These are phyloP conservation scores for Pythium chondricola DNA, from an alignment of 352 stramenopile species.

Conservation along the genomic window DNA sequence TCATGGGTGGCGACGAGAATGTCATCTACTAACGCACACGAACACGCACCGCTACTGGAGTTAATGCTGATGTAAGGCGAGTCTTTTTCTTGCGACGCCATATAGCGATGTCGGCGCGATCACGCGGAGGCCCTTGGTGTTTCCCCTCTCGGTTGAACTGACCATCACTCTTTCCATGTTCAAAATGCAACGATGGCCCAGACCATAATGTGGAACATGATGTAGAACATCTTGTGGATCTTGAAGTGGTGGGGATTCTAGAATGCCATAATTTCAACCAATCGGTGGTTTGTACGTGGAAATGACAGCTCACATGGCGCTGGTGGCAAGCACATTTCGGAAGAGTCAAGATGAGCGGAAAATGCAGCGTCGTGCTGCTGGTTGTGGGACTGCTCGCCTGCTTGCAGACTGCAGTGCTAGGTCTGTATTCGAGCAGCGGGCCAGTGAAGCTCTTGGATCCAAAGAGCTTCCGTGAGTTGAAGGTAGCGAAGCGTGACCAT, in stretches of 20 bases:
- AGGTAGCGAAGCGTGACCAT: no score
- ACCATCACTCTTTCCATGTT: neutral
- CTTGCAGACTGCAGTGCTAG: conserved; percentile 26
- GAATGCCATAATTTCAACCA: conserved; percentile 15
- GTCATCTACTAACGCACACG: no score
- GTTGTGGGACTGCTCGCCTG: conserved; percentile 23
- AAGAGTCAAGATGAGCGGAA: conserved; percentile 6
- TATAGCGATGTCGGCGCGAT: no score
- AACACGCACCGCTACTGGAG: no score
- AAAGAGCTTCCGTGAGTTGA: conserved; percentile 63
- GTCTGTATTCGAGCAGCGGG: conserved; percentile 61
- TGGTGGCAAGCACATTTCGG: neutral
- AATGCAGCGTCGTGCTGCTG: conserved; percentile 16
- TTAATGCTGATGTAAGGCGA: no score
- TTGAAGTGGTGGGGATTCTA: conserved; percentile 23
- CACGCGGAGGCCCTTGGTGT: no score
- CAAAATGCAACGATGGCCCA: no score
- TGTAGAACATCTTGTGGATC: neutral
- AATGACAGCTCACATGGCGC: neutral
- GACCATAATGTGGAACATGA: neutral
- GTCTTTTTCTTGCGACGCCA: no score
- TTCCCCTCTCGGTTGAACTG: no score
- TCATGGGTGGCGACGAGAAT: no score
- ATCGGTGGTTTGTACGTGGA: conserved; percentile 18
- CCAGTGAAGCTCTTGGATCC: conserved; percentile 68